Percentiles rank a stretch among this genome's conserved stretches.
Conservation (phyloP, 805 yeast genomes). For the Starmerella lactis-condensi region DNA sequence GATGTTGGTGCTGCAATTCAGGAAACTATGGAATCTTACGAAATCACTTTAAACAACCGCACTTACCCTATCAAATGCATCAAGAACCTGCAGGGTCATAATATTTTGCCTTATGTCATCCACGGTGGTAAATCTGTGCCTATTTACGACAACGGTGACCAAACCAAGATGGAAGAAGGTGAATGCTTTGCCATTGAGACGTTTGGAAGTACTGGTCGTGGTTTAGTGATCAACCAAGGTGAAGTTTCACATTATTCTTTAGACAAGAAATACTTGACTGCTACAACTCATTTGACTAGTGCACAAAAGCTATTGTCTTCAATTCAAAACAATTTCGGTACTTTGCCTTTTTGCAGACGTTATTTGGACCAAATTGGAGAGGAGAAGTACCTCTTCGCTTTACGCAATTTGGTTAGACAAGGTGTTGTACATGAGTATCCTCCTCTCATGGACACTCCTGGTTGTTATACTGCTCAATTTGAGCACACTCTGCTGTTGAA, state of each 20-base stretch:
- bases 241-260: slow-evolving; percentile 89
- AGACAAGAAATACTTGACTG: slow-evolving; percentile 30
- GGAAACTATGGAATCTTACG: slow-evolving; percentile 94
- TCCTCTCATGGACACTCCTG: slow-evolving; percentile 67
- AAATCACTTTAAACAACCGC: slow-evolving; percentile 76
- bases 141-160: slow-evolving; percentile 80
- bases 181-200: slow-evolving; percentile 97
- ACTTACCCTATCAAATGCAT: slow-evolving; percentile 72
- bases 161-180: slow-evolving; percentile 97
- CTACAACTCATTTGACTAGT: slow-evolving; percentile 38
- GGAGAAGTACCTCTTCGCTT: slow-evolving; percentile 73
- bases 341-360: slow-evolving; percentile 91
- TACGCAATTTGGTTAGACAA: slow-evolving; percentile 64
- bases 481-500: slow-evolving; percentile 87
- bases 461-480: slow-evolving; percentile 86
- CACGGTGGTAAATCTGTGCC: slow-evolving; percentile 97
- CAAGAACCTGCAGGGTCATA: slow-evolving; percentile 87
- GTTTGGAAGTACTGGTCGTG: slow-evolving; percentile 91
- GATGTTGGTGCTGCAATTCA: slow-evolving; percentile 93
- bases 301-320: slow-evolving; percentile 51
- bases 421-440: slow-evolving; percentile 91
- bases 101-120: slow-evolving; percentile 61
- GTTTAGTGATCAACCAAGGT: slow-evolving; percentile 68
- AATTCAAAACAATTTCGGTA: slow-evolving; percentile 72
- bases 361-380: slow-evolving; percentile 83